A percentile compares a stretch with the other conserved stretches of the same genome.
phyloP scores from a whole-genome alignment of 768 basidiomycete species.

The Jaapia argillacea region DNA sequence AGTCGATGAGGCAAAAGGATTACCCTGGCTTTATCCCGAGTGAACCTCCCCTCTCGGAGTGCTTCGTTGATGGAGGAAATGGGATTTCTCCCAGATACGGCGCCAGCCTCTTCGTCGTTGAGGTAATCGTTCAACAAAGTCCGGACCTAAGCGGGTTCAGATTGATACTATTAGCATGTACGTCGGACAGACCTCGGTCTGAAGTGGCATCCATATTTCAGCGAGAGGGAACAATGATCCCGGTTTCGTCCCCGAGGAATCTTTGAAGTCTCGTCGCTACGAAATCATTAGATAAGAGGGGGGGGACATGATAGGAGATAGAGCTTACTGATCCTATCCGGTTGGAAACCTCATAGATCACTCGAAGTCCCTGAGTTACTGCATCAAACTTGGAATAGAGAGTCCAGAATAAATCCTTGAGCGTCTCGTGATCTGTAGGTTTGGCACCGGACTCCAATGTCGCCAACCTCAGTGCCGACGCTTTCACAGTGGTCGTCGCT shows the following conservation, averaged over 20 bases:
- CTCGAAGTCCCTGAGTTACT: conserved; percentile 81
- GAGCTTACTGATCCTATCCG: conserved; percentile 81
- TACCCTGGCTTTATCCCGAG: conserved; percentile 76
- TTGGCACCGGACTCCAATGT: conserved; percentile 68
- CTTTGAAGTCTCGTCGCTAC: conserved; percentile 86
- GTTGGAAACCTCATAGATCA: conserved; percentile 84
- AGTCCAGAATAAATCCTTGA: conserved; percentile 95
- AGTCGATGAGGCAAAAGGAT: neutral
- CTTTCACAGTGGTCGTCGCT: conserved; percentile 21
- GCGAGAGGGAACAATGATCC: conserved; percentile 71
- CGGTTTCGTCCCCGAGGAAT: conserved; percentile 69
- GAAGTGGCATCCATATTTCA: conserved; percentile 84
- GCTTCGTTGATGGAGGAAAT: conserved; percentile 93
- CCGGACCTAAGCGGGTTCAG: conserved; percentile 41
- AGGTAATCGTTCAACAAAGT: conserved; percentile 82
- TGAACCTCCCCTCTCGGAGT: conserved; percentile 72
- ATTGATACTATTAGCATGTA: conserved; percentile 1
- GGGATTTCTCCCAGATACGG: conserved; percentile 72
- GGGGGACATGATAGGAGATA: neutral
- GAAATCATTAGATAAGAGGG: conserved; percentile 2
- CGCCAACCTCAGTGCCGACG: conserved; percentile 53
- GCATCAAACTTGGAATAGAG: conserved; percentile 93
- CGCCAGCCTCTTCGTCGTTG: conserved; percentile 81
- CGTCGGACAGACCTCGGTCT: conserved; percentile 62
- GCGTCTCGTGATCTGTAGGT: conserved; percentile 71